Base-by-base conservation (phyloP, 78 protist genomes). In the Planoprotostelium fungivorum region DNA sequence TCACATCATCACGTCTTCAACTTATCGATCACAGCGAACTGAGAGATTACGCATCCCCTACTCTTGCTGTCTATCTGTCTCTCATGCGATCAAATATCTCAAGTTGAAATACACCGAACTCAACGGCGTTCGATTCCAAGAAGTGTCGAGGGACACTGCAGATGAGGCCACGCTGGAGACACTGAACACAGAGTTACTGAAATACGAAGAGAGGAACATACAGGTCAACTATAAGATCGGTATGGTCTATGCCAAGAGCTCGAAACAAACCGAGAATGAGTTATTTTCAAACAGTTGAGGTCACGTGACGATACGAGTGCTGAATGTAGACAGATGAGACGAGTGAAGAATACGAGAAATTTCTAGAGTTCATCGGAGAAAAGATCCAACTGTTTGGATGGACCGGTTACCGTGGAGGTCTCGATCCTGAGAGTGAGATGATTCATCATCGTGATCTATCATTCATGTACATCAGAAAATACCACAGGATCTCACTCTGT, bases 281-380 rank as follows among this genome's bases (percentile, higher is more conserved):
- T 84, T 94, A 85, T 94, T 94, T 37, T 87, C 93, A 0, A 94
- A 94, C 1, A 38, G 35, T 36, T 84, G 84, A 28, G 90, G 85
- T n/a, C n/a, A n/a, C n/a, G n/a, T n/a, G n/a, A n/a, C n/a, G n/a
- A n/a, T n/a, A n/a, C n/a, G n/a, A n/a, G n/a, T n/a, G n/a, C n/a
- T n/a, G n/a, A n/a, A n/a, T n/a, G n/a, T n/a, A n/a, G n/a, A n/a
- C 16, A 85, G 37, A 35, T 85, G 87, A 25, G 31, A 36, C 37
- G 84, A 84, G 90, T 83, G 36, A 36, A 0, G 94, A 91, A 28
- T 94, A 85, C 16, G 35, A 91, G 37, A 94, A 89, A 63, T 94
- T 94, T 73, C 90, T 94, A 0, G 94, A 94, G 34, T 94, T 94
- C 35, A 86, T 94, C 51, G 96, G 96, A 34, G 89, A 86, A 37